Base-by-base conservation (phyloP, 169 alveolate species). In the Besnoitia besnoiti region DNA sequence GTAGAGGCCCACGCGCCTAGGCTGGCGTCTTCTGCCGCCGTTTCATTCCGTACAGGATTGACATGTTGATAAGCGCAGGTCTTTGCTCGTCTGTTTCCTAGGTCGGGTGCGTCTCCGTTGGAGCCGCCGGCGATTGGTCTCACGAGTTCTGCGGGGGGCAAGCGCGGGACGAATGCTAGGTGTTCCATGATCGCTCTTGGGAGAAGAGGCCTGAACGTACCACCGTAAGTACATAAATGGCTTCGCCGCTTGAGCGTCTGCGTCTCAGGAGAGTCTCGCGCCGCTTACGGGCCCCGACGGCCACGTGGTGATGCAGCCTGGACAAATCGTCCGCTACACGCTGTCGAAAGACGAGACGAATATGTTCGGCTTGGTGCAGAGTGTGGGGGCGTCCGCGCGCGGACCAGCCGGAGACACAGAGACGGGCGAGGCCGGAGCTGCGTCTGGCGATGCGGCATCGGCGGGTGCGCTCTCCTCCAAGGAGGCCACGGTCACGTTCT, bases 341-440 rank as follows among this genome's bases (percentile, higher is more conserved):
- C 59, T 93, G 59, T 92, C 95, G 37, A 93, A 93, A 37, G 95
- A 93, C 50, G 95, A 93, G 47, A 95, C 94, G 33, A 89, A 91
- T 84, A 93, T 93, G 95, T 95, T 93, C 76, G 95, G 96, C 37
- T 33, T 93, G 35, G 92, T 95, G 35, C 95, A 95, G 85, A 55
- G 79, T 89, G 67, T 82, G 33, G 55, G 50, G 42, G 37, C 40
- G 59, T 4, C 61, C 87, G 61, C 16, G 42, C 19, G 80, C 80
- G 16, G 80, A 21, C 44, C 80, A 67, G 80, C 33, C 80, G 40
- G 42, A 10, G 40, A 10, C 80, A 14, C 37, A 39, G 59, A 47
- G 27, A 10, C 59, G 39, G 59, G 61, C 35, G 87, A 42, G 10
- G 87, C 14, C 33, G 33, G 33, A 2, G 87, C 55, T 19, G 55